A percentile compares a stretch with the other conserved stretches of the same genome.
phyloP scores from a whole-genome alignment of 2,329 filamentous ascomycete species.

The Furcasterigmium furcatum region DNA sequence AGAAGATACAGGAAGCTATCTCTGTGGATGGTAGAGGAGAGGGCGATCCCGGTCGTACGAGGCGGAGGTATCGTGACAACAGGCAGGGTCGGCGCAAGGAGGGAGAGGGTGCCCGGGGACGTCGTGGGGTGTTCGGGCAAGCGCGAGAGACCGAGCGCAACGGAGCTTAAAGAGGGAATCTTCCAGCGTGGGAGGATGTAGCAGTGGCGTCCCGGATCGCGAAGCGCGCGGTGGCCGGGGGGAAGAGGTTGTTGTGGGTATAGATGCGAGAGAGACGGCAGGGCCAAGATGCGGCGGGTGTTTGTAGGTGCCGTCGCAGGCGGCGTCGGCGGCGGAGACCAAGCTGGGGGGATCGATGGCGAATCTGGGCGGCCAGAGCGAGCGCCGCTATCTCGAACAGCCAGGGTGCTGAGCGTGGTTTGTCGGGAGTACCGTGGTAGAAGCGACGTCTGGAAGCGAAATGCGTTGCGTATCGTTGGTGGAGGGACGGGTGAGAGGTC shows the following conservation, averaged over 20 bases:
- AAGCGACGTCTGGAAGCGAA: conserved; percentile 2
- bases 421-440: conserved; percentile 5
- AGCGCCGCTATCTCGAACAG: conserved; percentile 1
- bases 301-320: no score
- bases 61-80: neutral
- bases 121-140: neutral
- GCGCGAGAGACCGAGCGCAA: neutral
- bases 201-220: neutral
- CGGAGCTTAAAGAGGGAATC: neutral
- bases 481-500: conserved; percentile 13
- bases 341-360: neutral
- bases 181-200: neutral
- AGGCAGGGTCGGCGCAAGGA: neutral
- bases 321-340: neutral
- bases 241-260: neutral
- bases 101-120: neutral
- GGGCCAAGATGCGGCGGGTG: no score
- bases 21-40: no score
- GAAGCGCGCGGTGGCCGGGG: neutral
- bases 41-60: no score
- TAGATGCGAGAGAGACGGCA: neutral
- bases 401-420: conserved; percentile 6
- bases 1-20: no score
- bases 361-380: neutral
- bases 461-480: conserved; percentile 12